These are phyloP conservation scores for Calocera cornea DNA, from an alignment of 768 basidiomycete species.

Conservation along the genomic window DNA sequence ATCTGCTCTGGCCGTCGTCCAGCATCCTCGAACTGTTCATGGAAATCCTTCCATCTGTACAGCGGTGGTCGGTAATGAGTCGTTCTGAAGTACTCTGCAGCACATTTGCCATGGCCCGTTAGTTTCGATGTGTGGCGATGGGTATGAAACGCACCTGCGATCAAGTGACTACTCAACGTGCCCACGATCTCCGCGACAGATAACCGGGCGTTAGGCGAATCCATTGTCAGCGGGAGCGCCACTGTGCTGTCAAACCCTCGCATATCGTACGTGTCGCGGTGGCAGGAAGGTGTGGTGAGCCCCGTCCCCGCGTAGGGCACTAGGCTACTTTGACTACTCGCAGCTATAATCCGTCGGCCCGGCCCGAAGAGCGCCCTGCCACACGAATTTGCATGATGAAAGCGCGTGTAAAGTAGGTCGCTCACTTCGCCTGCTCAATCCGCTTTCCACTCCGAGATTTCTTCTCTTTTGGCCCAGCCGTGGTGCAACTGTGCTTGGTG, in stretches of 20 bases:
- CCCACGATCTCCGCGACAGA: background rate
- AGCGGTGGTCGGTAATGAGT: background rate
- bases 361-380: background rate
- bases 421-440: background rate
- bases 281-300: background rate
- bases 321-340: background rate
- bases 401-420: background rate
- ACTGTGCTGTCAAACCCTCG: background rate
- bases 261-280: background rate
- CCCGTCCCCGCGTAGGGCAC: background rate
- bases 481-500: background rate
- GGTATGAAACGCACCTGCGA: background rate
- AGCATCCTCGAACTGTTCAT: background rate
- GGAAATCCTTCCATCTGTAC: slow-evolving; percentile 1
- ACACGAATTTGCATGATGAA: background rate
- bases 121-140: background rate
- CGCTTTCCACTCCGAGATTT: background rate
- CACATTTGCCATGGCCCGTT: background rate
- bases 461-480: background rate
- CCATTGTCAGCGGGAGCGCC: background rate
- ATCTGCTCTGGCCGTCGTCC: background rate
- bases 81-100: background rate
- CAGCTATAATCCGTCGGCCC: background rate
- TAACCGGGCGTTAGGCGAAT: background rate
- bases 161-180: background rate